These are phyloP conservation scores for Dentipellis fragilis DNA, from an alignment of 768 basidiomycete genomes.

Conservation along the genomic window DNA sequence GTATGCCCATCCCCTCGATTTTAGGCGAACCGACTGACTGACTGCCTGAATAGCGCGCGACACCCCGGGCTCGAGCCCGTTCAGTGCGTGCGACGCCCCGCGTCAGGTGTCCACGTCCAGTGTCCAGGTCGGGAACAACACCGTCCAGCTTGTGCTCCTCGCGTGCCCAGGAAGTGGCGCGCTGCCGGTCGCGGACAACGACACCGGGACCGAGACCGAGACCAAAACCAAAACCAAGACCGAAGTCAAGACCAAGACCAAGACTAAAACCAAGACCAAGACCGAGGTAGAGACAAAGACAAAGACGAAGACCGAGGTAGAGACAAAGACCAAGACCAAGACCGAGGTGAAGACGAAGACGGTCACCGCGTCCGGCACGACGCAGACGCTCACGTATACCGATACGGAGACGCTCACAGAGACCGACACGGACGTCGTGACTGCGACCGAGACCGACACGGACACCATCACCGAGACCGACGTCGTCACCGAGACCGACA, in stretches of 20 bases:
- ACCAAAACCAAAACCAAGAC: neutral
- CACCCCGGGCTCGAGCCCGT: neutral
- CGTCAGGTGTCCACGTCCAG: neutral
- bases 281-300: neutral
- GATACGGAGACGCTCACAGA: neutral
- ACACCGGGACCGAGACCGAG: neutral
- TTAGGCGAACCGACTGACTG: neutral
- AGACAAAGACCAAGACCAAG: constrained; percentile 1
- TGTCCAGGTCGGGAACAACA: neutral
- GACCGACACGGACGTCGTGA: neutral
- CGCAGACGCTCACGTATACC: neutral
- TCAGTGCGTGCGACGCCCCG: neutral
- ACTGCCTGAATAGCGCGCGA: neutral
- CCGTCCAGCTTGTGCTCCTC: neutral
- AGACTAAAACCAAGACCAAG: neutral
- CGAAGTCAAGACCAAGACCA: neutral
- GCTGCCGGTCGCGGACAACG: constrained; percentile 3
- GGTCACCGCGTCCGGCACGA: too few relatives aligned
- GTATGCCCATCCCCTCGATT: neutral
- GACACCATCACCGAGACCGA: neutral
- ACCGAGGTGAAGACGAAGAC: constrained; percentile 5
- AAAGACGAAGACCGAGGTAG: constrained; percentile 1
- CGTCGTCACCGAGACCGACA: constrained; percentile 1
- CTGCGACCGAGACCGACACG: neutral
- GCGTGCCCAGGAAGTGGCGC: constrained; percentile 1